Percentiles rank a stretch among this genome's conserved stretches.
Evolutionary conservation across 73 alveolate species (phyloP).

Genomic region (Tetrahymena thermophila): DNA sequence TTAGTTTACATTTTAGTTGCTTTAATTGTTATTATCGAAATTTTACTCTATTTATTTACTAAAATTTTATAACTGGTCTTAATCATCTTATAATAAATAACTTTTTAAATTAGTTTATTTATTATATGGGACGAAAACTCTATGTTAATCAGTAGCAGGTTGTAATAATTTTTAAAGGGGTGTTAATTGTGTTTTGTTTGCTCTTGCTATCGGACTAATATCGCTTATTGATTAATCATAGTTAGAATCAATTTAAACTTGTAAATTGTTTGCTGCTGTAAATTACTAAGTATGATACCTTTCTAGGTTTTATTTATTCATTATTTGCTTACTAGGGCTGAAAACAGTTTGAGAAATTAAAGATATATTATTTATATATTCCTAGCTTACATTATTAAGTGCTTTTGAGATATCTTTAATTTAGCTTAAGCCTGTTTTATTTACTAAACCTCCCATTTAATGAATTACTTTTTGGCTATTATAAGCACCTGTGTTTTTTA

Average conservation of each 20-base stretch:
- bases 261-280: not conserved
- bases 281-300: not conserved
- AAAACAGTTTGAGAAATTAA: not conserved
- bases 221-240: not conserved
- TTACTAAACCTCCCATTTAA: not conserved
- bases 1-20: not conserved
- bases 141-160: not conserved
- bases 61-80: not conserved
- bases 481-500: not conserved
- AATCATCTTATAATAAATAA: not conserved
- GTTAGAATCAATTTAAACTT: not conserved
- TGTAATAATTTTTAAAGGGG: not conserved
- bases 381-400: not conserved
- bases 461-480: too few species aligned
- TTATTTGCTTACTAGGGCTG: not conserved
- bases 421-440: too few species aligned
- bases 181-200: not conserved
- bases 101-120: not conserved
- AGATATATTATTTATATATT: not conserved
- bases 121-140: not conserved
- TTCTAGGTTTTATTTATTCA: not conserved
- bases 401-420: not conserved
- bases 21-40: not conserved
- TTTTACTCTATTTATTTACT: not conserved
- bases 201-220: not conserved